phyloP scores from a whole-genome alignment of 805 yeast genomes.

The Cephaloascus fragrans region DNA sequence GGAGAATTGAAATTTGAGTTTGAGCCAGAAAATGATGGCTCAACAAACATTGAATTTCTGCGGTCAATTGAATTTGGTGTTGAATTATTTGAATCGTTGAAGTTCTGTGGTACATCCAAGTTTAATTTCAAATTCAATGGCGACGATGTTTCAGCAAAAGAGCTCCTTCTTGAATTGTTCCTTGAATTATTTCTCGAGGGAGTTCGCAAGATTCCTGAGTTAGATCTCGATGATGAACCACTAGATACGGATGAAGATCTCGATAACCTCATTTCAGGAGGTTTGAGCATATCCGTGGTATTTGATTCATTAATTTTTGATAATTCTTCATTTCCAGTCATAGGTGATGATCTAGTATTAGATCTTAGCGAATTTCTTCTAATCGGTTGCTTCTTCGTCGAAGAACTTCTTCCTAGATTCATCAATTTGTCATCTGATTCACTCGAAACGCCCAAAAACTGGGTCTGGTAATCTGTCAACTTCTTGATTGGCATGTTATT shows the following conservation, averaged over 20 bases:
- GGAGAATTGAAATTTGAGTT: neutral
- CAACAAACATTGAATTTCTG: neutral
- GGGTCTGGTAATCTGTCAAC: slow-evolving; percentile 1
- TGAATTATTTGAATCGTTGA: too few species aligned
- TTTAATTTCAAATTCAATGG: too few species aligned
- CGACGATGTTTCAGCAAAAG: too few species aligned
- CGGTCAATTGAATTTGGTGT: too few species aligned
- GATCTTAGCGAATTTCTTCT: neutral
- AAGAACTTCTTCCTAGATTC: neutral
- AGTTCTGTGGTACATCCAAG: too few species aligned
- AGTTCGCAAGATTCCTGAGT: neutral
- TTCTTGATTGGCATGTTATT: slow-evolving; percentile 10
- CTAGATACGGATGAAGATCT: neutral
- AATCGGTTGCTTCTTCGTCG: neutral
- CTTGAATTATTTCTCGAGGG: neutral
- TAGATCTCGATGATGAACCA: neutral
- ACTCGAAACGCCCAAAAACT: neutral
- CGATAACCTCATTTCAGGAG: neutral
- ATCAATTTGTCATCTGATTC: neutral
- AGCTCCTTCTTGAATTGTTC: neutral
- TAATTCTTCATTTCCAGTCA: too few species aligned
- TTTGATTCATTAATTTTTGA: too few species aligned
- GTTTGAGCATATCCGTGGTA: neutral
- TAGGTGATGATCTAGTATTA: too few species aligned
- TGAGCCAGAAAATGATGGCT: neutral